Evolutionary conservation across 768 basidiomycete species (phyloP), one percentile per base, ranked within the genome.

Genomic region (Clitopilus passeckerianus): DNA sequence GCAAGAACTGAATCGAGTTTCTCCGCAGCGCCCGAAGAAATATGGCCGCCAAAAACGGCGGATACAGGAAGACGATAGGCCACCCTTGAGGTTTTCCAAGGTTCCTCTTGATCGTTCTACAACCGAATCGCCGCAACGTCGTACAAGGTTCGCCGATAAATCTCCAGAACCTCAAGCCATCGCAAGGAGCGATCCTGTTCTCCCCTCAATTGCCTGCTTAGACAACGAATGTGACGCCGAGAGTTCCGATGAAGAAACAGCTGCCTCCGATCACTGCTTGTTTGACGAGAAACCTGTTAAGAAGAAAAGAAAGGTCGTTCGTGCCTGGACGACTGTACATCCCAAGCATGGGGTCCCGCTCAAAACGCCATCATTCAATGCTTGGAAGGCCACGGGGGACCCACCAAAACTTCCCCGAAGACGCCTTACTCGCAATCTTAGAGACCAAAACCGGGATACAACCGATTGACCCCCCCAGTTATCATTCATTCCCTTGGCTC

Each of bases 11-110:
- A 43, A 56, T 15, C 58, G 56, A 16, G 22, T 50, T 10, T 50
- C 46, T 23, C 58, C 59, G 54, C 58, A 59, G 53, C 66, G 46
- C 59, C 46, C 58, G 7, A 62, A 56, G 52, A 67, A 60, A 60
- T 67, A 69, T 37, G 62, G 68, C n/a, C 61, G 66, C 23, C 54
- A 46, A 57, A 57, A 59, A 34, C 59, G 60, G 18, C 63, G 62
- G 35, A 57, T 63, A 50, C 46, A 50, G n/a, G 37, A 60, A 16
- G 56, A 59, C 27, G 60, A 59, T 30, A 63, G 61, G 23, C 59
- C 56, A 23, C 43, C 65, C 18, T 35, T 57, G 22, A 15, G 46
- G 20, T 54, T 54, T 20, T 37, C 52, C 34, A 22, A 34, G 14
- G 58, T 44, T 18, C 55, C 54, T 22, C 35, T 44, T n/a, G 56